Conservation (phyloP, 2,329 filamentous ascomycete species). For the Juglanconis sp. region DNA sequence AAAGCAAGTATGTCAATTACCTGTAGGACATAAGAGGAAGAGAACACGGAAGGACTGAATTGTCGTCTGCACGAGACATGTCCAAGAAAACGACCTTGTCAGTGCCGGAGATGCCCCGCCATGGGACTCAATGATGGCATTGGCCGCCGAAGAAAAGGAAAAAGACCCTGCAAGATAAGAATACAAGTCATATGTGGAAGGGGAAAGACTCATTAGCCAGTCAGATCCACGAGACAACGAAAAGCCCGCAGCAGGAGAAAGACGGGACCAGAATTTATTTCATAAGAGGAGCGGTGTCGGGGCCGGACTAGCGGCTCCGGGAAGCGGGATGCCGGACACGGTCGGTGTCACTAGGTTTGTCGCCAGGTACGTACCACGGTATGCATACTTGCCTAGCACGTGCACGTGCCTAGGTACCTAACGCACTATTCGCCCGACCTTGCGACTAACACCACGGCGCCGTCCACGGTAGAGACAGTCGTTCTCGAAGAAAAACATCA, state of each 20-base stretch:
- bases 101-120: conserved; percentile 7
- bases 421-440: no score
- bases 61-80: not conserved
- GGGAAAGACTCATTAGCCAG: not conserved
- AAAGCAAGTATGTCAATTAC: not conserved
- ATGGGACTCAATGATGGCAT: conserved; percentile 2
- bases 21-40: not conserved
- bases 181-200: not conserved
- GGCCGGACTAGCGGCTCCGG: no score
- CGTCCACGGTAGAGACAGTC: no score
- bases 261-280: no score
- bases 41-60: not conserved
- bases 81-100: not conserved
- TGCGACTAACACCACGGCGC: no score
- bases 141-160: not conserved
- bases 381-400: no score
- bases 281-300: no score
- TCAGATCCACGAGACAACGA: not conserved
- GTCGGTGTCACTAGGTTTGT: no score
- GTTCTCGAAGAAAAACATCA: no score
- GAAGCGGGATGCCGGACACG: no score
- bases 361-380: no score
- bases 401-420: no score
- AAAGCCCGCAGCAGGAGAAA: not conserved
- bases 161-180: conserved; percentile 13